Base-by-base conservation (phyloP, 441 rosid genomes). In the Daphne laureola region DNA sequence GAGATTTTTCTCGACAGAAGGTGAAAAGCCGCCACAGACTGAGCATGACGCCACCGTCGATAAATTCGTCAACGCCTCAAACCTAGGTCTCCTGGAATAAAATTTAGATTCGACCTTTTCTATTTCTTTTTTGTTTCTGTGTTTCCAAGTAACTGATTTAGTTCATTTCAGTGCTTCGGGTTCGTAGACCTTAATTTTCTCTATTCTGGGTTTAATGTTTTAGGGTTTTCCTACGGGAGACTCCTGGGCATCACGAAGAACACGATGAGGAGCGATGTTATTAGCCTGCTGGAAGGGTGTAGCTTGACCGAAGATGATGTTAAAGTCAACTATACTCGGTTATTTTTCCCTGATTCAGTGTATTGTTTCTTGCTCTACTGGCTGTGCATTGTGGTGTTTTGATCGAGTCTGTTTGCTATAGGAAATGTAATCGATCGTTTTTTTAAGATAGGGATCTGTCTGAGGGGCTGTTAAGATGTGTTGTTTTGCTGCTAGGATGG, bases 231-330 rank as follows among this genome's bases (percentile, higher is more conserved):
- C n/a, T 84, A 82, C 66, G 92, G 76, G 60, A 92, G 51, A 43
- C 52, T 92, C 57, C 26, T 12, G 27, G 91, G 90, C 18, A 14
- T 54, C 40, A 46, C 74, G 8, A 86, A 51, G 59, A 54, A 59
- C 51, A 73, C 92, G 4, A 25, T 86, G 83, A 88, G 70, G 79
- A 72, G 67, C 14, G 98, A 92, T 66, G 42, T 88, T 52, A 50
- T 88, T 55, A 72, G 59, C 70, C 12, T 86, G 70, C 77, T 92
- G 8, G 84, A 81, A 6, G 94, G 83, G 35, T 71, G 72, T 64
- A 67, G 70, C 25, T 75, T 92, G 77, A 74, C 71, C 31, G 56
- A 54, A 0, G 78, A 78, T 53, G 94, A 88, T 57, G 63, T 92
- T 59, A 92, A 74, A 64, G 59, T 84, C 66, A 57, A 43, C 79